Base-by-base conservation (phyloP, 2,329 filamentous ascomycete species). In the Stagonosporopsis rhizophila region DNA sequence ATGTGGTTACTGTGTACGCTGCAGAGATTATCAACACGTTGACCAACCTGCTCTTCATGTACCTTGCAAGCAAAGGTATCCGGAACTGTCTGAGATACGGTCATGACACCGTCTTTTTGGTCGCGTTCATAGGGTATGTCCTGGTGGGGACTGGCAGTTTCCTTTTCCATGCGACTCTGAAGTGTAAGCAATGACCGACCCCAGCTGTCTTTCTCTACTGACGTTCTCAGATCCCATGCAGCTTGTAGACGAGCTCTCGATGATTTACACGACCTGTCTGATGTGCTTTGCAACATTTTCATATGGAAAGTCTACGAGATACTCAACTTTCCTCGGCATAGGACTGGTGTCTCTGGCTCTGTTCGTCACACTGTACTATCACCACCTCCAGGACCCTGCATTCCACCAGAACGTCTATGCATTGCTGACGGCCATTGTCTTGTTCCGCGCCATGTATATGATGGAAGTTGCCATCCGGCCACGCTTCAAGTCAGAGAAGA, bases 351-450 rank as follows among this genome's bases (percentile, higher is more conserved):
- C 68, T 3, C 70, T 84, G 19, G 77, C 81, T 4, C 55, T 82
- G 25, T 89, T 87, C 67, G 93, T 96, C 73, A 95, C 91, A 14
- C 81, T 89, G 37, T 85, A 89, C 75, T 96, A 96, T 76, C 89
- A 92, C 44, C 86, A 90, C 60, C 86, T 92, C 15, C 91, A 93
- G 71, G 88, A 96, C 62, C 91, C 92, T 0, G 80, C 85, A 1
- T 96, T 96, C 74, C 92, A 96, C 76, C 91, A 96, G 72, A 87
- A 86, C 58, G 89, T 88, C 4, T 96, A 92, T 66, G 90, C 87
- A 1, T 70, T 89, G 3, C 78, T 96, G 39, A 95, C 91, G 0
- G 82, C 83, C 5, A 80, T 87, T 38, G 86, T 94, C 20, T 81
- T 95, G 22, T 79, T 89, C 49, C 86, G 89, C 30, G 89, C 87